Conservation (phyloP, 2,329 filamentous ascomycete species). For the Colletotrichum orchidophilum region DNA sequence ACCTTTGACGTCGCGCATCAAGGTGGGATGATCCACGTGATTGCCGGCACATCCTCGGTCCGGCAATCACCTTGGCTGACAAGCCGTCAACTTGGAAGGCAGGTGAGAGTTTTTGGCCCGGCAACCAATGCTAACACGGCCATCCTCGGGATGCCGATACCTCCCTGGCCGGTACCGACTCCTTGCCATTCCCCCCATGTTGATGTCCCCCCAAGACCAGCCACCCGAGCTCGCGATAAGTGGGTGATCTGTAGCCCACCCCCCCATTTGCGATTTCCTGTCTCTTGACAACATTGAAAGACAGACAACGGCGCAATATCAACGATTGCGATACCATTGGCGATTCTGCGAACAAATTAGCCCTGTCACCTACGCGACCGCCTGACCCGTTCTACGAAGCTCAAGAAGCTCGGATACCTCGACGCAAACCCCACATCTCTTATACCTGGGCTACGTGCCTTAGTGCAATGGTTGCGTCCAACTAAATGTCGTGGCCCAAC, state of each 20-base stretch:
- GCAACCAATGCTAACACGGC: constrained; percentile 35
- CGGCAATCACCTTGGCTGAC: neutral
- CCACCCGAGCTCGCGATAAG: constrained; percentile 32
- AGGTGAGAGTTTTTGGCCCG: constrained; percentile 18
- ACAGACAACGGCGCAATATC: neutral
- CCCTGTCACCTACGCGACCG: neutral
- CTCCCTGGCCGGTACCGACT: constrained; percentile 24
- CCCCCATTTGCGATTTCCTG: constrained; percentile 5
- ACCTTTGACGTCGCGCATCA: constrained; percentile 8
- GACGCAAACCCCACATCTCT: neutral
- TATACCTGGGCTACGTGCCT: constrained; percentile 19
- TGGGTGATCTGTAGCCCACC: constrained; percentile 25
- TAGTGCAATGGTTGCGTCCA: constrained; percentile 35
- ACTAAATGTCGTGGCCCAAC: constrained; percentile 69
- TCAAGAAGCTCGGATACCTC: neutral
- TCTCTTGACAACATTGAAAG: neutral
- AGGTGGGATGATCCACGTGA: constrained; percentile 23
- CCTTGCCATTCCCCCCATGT: constrained; percentile 28
- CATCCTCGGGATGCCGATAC: constrained; percentile 36
- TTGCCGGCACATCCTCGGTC: constrained; percentile 9
- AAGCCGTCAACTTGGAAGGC: neutral
- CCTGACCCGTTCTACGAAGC: neutral
- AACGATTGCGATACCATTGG: neutral
- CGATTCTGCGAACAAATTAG: neutral
- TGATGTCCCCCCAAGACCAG: constrained; percentile 31